A percentile compares a stretch with the other conserved stretches of the same genome.
Evolutionary conservation across 768 basidiomycete genomes (phyloP).

Genomic region (Hericium erinaceus): DNA sequence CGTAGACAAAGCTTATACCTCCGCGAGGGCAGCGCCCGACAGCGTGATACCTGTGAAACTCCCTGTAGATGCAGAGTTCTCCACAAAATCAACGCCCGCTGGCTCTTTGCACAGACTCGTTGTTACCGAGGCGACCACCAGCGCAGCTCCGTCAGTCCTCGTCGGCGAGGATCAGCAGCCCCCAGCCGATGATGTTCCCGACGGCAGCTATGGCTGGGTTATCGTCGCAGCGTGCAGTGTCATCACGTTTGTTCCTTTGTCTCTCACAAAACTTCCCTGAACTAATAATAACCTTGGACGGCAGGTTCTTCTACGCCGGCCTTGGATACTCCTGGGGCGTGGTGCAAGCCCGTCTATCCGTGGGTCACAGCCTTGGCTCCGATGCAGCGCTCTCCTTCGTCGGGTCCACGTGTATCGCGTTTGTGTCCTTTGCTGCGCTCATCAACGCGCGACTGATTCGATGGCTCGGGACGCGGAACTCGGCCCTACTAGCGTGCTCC

Average conservation of each 20-base stretch:
- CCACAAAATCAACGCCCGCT: no score
- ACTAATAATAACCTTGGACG: not conserved
- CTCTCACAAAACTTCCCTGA: not conserved
- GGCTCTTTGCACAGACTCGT: no score
- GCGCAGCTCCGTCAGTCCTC: no score
- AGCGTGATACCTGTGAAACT: no score
- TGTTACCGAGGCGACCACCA: no score
- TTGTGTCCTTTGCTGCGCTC: constrained; percentile 21
- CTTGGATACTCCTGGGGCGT: constrained; percentile 21
- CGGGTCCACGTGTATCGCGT: constrained; percentile 22
- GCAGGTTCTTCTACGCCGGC: constrained; percentile 17
- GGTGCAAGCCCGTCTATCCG: constrained; percentile 14
- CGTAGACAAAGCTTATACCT: no score
- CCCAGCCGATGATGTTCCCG: constrained; percentile 13
- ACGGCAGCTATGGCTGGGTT: constrained; percentile 25
- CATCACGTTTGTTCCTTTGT: constrained; percentile 14
- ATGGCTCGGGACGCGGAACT: constrained; percentile 22
- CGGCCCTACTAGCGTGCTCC: constrained; percentile 19
- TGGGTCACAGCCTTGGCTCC: constrained; percentile 14
- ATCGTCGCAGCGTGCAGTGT: constrained; percentile 22
- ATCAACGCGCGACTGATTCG: constrained; percentile 22
- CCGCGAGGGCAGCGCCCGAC: no score
- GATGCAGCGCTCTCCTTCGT: constrained; percentile 23
- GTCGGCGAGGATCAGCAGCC: not conserved
- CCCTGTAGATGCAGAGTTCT: no score